Conservation (phyloP, 768 basidiomycete genomes). For the Flagelloscypha sp. region DNA sequence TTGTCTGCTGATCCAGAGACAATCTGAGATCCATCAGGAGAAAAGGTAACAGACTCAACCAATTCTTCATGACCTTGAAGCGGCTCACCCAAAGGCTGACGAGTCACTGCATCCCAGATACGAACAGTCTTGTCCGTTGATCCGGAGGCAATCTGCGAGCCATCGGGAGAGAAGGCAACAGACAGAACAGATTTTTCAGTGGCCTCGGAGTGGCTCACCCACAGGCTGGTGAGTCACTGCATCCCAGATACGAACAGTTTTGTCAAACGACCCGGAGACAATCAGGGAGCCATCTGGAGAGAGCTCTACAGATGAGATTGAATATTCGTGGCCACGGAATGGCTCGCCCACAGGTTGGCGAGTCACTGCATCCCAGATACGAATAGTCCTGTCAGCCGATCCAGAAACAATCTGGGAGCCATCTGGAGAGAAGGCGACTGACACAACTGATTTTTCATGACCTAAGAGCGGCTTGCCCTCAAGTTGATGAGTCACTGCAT, state of each 20-base stretch:
- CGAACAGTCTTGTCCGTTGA: slow-evolving; percentile 1
- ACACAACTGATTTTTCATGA: not conserved
- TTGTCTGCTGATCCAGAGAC: not conserved
- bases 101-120: slow-evolving; percentile 3
- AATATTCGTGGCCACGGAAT: slow-evolving; percentile 1
- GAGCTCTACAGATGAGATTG: slow-evolving; percentile 1
- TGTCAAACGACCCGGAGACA: slow-evolving; percentile 5
- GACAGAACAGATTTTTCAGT: not conserved
- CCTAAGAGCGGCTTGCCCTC: not conserved
- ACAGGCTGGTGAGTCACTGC: slow-evolving; percentile 2
- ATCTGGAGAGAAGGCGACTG: slow-evolving; percentile 26
- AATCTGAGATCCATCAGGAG: not conserved
- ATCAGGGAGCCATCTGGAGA: slow-evolving; percentile 4
- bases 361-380: not conserved
- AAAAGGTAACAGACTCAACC: not conserved
- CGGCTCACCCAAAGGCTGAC: not conserved
- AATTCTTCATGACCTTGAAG: not conserved
- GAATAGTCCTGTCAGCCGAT: slow-evolving; percentile 19
- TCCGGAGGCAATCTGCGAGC: slow-evolving; percentile 2
- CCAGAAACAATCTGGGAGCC: slow-evolving; percentile 32
- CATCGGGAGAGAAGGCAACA: slow-evolving; percentile 5
- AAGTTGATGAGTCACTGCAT: slow-evolving; percentile 1
- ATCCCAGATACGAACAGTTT: slow-evolving; percentile 10
- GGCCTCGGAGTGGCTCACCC: not conserved
- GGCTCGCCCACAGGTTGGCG: not conserved